Base-by-base conservation (phyloP, 106 monocot species). In the Allium cepa region DNA sequence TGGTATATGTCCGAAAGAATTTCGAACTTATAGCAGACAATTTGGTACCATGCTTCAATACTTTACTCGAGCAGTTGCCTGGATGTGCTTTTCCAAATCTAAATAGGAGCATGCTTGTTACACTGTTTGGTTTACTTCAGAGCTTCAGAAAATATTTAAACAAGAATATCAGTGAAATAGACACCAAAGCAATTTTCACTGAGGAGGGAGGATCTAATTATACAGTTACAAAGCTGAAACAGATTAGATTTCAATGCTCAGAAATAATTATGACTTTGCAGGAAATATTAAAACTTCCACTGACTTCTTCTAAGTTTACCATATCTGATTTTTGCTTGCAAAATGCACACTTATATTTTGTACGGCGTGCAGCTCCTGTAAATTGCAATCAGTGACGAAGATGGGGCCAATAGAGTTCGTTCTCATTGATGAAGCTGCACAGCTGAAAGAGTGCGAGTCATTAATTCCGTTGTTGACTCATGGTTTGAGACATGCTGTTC, bases 371-470 rank as follows among this genome's bases (percentile, higher is more conserved):
- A 75, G 59, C 57, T 79, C 79, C 8, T 83, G 28, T 22, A 76
- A 53, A 17, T 63, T 83, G 10, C 61, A 75, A 36, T 15, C 11
- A 11, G 56, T 62, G 46, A 60, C 48, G 36, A 36, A 36, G 36
- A 36, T 36, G 36, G 48, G 2, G 56, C 11, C 76, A 3, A 55
- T 83, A n/a, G 58, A 79, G n/a, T 47, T 72, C 4, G 48, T 83
- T 26, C 46, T 83, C 1, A 71, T 83, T 49, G 83, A 83, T 64
- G 83, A 83, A 53, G 64, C 64, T 49, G 46, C 64, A 48, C 64
- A 64, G 7, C 56, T 86, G 11, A 86, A 79, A 58, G 86, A 93
- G 60, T 93, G 89, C 66, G 93, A 93, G 64, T 75, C 79, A 11
- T 2, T 82, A 10, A 93, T 86, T 26, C 86, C 86, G 7, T 27